Conservation (phyloP, 2,329 filamentous ascomycete genomes). For the Lecanicillium sp. region DNA sequence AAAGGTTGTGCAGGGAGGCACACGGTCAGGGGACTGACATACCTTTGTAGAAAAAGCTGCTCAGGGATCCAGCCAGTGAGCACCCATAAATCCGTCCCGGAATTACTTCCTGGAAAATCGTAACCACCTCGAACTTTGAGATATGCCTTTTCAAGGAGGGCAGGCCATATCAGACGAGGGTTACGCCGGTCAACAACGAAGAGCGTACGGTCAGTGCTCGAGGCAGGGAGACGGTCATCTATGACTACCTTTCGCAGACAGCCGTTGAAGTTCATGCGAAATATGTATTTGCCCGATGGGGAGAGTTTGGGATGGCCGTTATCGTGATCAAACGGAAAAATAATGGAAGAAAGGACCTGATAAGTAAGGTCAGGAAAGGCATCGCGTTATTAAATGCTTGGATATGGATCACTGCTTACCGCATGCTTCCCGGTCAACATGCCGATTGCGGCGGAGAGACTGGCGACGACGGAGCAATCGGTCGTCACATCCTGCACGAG, state of each 20-base stretch:
- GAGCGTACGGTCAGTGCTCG: constrained; percentile 65
- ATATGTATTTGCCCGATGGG: constrained; percentile 78
- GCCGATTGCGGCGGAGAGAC: constrained; percentile 74
- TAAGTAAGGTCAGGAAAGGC: not conserved
- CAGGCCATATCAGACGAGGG: constrained; percentile 79
- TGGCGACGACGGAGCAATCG: constrained; percentile 95
- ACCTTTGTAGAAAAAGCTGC: constrained; percentile 73
- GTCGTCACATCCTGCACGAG: constrained; percentile 93
- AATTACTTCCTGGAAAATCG: constrained; percentile 96
- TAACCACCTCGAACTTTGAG: constrained; percentile 93
- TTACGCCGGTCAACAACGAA: constrained; percentile 85
- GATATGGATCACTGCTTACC: constrained; percentile 35
- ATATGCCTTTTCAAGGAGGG: constrained; percentile 91
- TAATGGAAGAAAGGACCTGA: constrained; percentile 61
- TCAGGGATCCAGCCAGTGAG: constrained; percentile 95
- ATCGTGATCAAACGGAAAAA: constrained; percentile 66
- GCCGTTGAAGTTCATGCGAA: constrained; percentile 93
- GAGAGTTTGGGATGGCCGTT: constrained; percentile 56
- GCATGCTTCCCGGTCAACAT: constrained; percentile 60
- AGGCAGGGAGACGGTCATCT: constrained; percentile 79
- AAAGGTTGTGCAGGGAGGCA: not conserved
- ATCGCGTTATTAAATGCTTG: not conserved
- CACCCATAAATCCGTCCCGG: constrained; percentile 87
- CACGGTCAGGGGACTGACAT: not conserved
- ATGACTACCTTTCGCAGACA: constrained; percentile 81